A percentile compares a stretch with the other conserved stretches of the same genome.
Evolutionary conservation across 495 filamentous ascomycete genomes (phyloP).

Genomic region (Annulohypoxylon bovei): DNA sequence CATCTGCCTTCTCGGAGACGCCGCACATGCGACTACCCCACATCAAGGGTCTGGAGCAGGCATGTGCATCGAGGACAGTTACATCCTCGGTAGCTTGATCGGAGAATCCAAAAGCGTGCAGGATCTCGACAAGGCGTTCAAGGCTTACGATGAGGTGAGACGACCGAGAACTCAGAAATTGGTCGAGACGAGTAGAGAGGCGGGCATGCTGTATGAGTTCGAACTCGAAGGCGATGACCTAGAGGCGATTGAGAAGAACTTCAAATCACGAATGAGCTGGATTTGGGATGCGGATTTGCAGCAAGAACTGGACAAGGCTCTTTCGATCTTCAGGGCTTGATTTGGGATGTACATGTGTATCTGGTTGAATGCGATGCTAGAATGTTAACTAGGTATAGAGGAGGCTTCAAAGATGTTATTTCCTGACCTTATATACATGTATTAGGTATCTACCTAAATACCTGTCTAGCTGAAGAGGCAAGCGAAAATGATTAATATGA

Average conservation of each 20-base stretch:
- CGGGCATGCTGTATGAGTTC: slow-evolving; percentile 52
- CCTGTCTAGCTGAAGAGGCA: too few species aligned
- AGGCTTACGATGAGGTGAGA: slow-evolving; percentile 68
- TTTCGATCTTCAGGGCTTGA: slow-evolving; percentile 11
- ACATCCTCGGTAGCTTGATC: slow-evolving; percentile 66
- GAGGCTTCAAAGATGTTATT: too few species aligned
- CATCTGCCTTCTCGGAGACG: slow-evolving; percentile 71
- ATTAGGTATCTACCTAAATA: too few species aligned
- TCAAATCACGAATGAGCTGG: slow-evolving; percentile 44
- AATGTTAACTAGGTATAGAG: too few species aligned
- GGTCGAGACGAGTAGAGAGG: slow-evolving; percentile 55
- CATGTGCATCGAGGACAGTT: slow-evolving; percentile 74
- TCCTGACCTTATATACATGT: too few species aligned
- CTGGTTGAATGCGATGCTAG: too few species aligned
- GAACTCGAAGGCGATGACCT: slow-evolving; percentile 42
- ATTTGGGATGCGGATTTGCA: slow-evolving; percentile 50
- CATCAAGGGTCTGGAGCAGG: slow-evolving; percentile 77
- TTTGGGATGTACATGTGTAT: background rate
- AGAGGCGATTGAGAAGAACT: slow-evolving; percentile 43
- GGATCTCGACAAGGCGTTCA: slow-evolving; percentile 64
- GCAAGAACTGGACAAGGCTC: slow-evolving; percentile 39
- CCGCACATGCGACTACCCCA: slow-evolving; percentile 74
- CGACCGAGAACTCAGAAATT: slow-evolving; percentile 58
- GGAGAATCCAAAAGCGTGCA: slow-evolving; percentile 51
- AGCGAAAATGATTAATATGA: too few species aligned